A percentile compares a stretch with the other conserved stretches of the same genome.
phyloP scores from a whole-genome alignment of 2,329 filamentous ascomycete genomes.

The Colletotrichum agaves region DNA sequence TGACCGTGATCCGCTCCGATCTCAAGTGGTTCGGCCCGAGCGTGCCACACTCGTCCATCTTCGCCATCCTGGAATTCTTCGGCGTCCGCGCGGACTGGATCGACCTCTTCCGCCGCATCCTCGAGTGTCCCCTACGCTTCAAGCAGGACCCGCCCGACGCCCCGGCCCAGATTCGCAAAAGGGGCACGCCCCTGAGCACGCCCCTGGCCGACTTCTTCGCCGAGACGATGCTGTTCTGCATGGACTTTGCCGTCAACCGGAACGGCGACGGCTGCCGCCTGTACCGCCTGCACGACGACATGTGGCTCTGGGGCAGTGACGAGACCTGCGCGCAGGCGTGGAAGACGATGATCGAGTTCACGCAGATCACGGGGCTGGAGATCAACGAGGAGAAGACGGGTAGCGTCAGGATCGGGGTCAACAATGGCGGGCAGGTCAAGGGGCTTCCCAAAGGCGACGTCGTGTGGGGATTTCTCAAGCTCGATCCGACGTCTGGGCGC shows the following conservation, averaged over 20 bases:
- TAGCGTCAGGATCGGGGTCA: conserved; percentile 52
- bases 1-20: conserved; percentile 66
- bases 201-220: conserved; percentile 65
- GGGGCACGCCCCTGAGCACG: conserved; percentile 67
- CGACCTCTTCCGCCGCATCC: conserved; percentile 63
- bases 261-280: conserved; percentile 61
- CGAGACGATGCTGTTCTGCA: conserved; percentile 68
- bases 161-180: conserved; percentile 54
- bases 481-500: conserved; percentile 58
- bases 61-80: conserved; percentile 65
- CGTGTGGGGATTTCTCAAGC: conserved; percentile 67
- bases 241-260: conserved; percentile 71
- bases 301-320: conserved; percentile 71
- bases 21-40: conserved; percentile 68
- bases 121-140: conserved; percentile 65
- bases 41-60: conserved; percentile 65
- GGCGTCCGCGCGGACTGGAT: conserved; percentile 62
- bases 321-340: conserved; percentile 61
- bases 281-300: conserved; percentile 71
- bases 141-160: conserved; percentile 58
- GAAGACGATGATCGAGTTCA: conserved; percentile 62
- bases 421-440: neutral
- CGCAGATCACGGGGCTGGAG: conserved; percentile 61
- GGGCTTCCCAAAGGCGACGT: conserved; percentile 63
- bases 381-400: conserved; percentile 69